These are phyloP conservation scores for Kuraishia capsulata DNA, from an alignment of 805 yeast genomes.

Conservation along the genomic window DNA sequence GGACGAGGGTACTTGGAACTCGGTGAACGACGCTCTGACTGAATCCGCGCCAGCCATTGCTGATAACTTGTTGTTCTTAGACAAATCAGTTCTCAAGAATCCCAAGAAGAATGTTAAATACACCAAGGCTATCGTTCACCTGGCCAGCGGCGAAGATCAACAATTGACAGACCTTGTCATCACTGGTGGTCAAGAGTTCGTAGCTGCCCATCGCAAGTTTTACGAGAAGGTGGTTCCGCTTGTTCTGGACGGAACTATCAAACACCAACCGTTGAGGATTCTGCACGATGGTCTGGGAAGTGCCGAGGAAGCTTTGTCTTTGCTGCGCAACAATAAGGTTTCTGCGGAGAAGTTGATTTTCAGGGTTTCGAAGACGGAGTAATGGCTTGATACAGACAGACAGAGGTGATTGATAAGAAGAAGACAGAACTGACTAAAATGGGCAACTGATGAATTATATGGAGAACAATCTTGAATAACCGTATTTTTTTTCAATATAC, in stretches of 20 bases:
- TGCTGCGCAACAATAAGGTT: slow-evolving; percentile 28
- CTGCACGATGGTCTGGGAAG: slow-evolving; percentile 14
- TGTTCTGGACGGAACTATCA: slow-evolving; percentile 17
- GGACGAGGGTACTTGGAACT: slow-evolving; percentile 8
- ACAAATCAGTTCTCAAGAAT: slow-evolving; percentile 11
- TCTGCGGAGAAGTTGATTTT: slow-evolving; percentile 36
- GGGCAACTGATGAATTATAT: too few relatives aligned
- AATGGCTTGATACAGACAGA: too few relatives aligned
- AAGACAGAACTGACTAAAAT: too few relatives aligned
- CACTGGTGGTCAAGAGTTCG: slow-evolving; percentile 17
- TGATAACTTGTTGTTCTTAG: slow-evolving; percentile 24
- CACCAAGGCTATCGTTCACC: slow-evolving; percentile 27
- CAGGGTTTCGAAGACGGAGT: too few relatives aligned
- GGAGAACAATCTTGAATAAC: too few relatives aligned
- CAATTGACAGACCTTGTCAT: slow-evolving; percentile 19
- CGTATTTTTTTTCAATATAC: too few relatives aligned
- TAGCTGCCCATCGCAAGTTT: slow-evolving; percentile 13
- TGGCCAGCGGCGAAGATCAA: slow-evolving; percentile 25
- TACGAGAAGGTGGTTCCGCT: slow-evolving; percentile 8
- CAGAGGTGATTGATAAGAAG: too few relatives aligned
- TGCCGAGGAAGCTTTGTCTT: slow-evolving; percentile 25
- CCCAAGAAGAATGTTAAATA: slow-evolving; percentile 23
- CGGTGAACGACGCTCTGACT: slow-evolving; percentile 24
- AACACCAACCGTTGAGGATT: slow-evolving; percentile 15
- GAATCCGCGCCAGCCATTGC: slow-evolving; percentile 21